phyloP scores from a whole-genome alignment of 768 basidiomycete species.

The Trametes gibbosa region DNA sequence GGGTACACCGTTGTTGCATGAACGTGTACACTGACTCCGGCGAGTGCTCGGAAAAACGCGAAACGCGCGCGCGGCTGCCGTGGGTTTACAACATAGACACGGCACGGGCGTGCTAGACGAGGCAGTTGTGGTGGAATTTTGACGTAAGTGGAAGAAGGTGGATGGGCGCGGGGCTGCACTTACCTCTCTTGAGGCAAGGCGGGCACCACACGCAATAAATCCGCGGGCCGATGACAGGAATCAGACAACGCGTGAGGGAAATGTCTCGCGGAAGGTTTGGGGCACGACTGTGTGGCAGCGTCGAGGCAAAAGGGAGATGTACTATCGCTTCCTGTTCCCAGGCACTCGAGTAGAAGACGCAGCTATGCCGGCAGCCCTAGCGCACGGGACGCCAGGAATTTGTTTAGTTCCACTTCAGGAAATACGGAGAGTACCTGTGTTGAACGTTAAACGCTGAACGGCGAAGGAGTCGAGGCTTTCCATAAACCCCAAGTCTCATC shows the following conservation, averaged over 20 bases:
- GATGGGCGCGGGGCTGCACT: neutral
- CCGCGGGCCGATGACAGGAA: conserved; percentile 2
- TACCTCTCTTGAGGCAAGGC: neutral
- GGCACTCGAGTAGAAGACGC: neutral
- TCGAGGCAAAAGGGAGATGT: neutral
- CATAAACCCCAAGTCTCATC: too few relatives aligned
- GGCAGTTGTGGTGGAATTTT: neutral
- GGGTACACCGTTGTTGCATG: neutral
- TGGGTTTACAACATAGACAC: neutral
- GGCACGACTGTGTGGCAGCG: neutral
- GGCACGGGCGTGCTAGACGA: neutral
- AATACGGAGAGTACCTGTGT: too few relatives aligned
- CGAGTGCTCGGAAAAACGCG: conserved; percentile 6
- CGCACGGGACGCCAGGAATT: neutral
- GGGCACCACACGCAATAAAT: neutral
- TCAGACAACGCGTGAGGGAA: neutral
- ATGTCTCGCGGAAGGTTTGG: conserved; percentile 1
- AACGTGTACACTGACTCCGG: conserved; percentile 5
- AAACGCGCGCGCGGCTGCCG: neutral
- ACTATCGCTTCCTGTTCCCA: neutral
- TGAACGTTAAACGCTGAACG: too few relatives aligned
- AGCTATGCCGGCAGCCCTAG: neutral
- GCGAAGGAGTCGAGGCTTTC: too few relatives aligned
- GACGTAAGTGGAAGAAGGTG: neutral
- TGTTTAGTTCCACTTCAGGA: too few relatives aligned